Evolutionary conservation across 1,284 basidiomycete genomes (phyloP).

Genomic region (Sanghuangporus baumii): DNA sequence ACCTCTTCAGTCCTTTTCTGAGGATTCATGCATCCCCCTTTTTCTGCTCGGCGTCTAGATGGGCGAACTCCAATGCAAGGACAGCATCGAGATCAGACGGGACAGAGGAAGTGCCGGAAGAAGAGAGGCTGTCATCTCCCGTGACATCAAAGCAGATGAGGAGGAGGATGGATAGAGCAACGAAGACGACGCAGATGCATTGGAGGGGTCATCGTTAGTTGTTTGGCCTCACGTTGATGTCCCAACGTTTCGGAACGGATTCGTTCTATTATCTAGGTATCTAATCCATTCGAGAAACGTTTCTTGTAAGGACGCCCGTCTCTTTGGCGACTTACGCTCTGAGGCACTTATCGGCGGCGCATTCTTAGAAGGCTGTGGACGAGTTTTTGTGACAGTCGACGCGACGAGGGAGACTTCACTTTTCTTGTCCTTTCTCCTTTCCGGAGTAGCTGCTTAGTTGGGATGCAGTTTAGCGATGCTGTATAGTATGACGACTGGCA

Average conservation of each 20-base stretch:
- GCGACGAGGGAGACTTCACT: background rate
- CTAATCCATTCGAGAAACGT: background rate
- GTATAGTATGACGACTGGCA: background rate
- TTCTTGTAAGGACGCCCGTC: background rate
- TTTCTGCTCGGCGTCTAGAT: no score
- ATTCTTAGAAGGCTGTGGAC: background rate
- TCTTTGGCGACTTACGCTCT: background rate
- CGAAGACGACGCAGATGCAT: background rate
- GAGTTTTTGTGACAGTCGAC: background rate
- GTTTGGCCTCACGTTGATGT: background rate
- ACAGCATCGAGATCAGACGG: no score
- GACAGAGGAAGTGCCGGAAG: no score
- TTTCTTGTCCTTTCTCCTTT: background rate
- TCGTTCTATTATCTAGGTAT: background rate
- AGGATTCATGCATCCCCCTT: no score
- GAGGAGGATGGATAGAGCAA: no score
- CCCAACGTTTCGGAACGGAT: background rate
- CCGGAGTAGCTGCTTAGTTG: background rate
- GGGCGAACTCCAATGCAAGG: no score
- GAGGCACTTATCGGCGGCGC: background rate
- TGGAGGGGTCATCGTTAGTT: background rate
- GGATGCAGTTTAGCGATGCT: background rate
- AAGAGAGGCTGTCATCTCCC: no score
- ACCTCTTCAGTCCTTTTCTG: background rate
- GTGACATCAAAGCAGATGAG: no score